Conservation (phyloP, 2,329 filamentous ascomycete genomes). For the Talaromyces rugulosus region DNA sequence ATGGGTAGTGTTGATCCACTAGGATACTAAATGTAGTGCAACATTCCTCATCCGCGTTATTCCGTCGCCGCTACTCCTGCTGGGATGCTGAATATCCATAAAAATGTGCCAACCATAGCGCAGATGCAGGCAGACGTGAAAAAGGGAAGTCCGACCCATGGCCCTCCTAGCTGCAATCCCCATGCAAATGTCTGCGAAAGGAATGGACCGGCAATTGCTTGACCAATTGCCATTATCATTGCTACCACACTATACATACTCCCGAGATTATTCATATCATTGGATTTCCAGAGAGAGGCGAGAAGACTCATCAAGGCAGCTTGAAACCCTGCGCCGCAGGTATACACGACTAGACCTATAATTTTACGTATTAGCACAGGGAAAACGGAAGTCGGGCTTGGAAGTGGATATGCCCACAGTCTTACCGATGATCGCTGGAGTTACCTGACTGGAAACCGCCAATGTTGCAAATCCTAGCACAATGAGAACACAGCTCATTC, state of each 20-base stretch:
- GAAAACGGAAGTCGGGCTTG: not conserved
- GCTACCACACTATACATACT: not conserved
- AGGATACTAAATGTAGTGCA: not conserved
- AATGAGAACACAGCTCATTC: not conserved
- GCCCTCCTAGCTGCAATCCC: not conserved
- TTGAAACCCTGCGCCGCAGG: not conserved
- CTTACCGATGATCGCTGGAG: not conserved
- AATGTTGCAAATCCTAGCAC: not conserved
- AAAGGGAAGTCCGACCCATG: not conserved
- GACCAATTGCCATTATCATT: not conserved
- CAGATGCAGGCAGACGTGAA: not conserved
- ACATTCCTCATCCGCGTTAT: not conserved
- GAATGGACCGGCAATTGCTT: not conserved
- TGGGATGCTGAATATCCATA: not conserved
- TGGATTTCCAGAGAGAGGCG: not conserved
- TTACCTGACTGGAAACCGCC: not conserved
- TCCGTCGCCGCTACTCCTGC: not conserved
- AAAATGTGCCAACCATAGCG: not conserved
- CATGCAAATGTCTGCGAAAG: not conserved
- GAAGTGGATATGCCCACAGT: not conserved
- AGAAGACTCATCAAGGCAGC: not conserved
- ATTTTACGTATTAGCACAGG: not conserved
- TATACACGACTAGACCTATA: not conserved
- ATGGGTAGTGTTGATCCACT: not conserved
- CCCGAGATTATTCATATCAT: not conserved